Evolutionary conservation across 1,284 basidiomycete species (phyloP), one percentile per base, ranked within the genome.

Genomic region (Thecaphora frezii): DNA sequence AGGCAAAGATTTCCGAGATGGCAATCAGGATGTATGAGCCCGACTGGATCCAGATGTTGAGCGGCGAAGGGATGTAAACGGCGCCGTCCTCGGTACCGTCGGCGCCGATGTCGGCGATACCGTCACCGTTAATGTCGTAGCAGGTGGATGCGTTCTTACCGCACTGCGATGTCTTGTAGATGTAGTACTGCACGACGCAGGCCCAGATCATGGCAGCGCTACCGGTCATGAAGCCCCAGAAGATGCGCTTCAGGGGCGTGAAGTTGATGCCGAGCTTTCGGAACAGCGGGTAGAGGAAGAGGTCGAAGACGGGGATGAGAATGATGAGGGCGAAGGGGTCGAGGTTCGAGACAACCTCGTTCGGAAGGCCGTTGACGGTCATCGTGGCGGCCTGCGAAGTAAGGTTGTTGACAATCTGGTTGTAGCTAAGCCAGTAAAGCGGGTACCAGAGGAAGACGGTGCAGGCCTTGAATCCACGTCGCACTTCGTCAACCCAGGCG

Each of bases 401-500:
- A 76, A 93, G 77, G 79, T 92, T 92, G 82, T 87, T 89, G 48
- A 75, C 80, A 55, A 83, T 79, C 72, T 82, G 82, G 55, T 81
- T 80, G 67, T 83, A 81, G 51, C 77, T 77, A 40, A 83, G 73
- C 65, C 76, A 78, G 78, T 82, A 83, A 62, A 83, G 76, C 13
- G 82, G 82, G 60, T 81, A 89, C 84, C 88, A 91, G 43, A 83
- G 75, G 81, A 93, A 93, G 53, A 93, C 90, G 40, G 81, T 80
- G 80, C 91, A 93, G 10, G 91, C 91, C 79, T 89, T 90, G 80
- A 91, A 80, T 2, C 89, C 90, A 70, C 90, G 85, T 53, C 84
- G 83, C 47, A 93, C 86, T 76, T 93, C 91, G 51, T 91, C 89
- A 16, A 93, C 89, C 86, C 82, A 83, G 44, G 71, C 60, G 65